Percentiles rank a stretch among this genome's conserved stretches.
Evolutionary conservation across 805 yeast genomes (phyloP).

Genomic region (Wickerhamiella azymoides): DNA sequence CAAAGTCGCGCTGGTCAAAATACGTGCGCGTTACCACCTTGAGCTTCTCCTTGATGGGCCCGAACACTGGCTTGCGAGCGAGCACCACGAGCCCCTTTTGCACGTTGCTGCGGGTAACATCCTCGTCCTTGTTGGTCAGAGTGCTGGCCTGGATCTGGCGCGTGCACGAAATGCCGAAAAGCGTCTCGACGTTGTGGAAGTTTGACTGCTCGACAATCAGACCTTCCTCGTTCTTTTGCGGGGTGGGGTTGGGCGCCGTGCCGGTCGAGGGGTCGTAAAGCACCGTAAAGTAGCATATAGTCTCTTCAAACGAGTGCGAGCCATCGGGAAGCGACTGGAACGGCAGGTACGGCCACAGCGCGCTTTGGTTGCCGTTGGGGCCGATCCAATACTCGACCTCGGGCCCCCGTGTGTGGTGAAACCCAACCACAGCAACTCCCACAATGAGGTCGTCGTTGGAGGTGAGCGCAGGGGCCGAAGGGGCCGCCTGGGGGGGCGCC

Average conservation of each 20-base stretch:
- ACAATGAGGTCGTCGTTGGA: slow-evolving; percentile 46
- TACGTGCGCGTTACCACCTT: slow-evolving; percentile 79
- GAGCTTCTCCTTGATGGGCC: slow-evolving; percentile 75
- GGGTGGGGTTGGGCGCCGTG: slow-evolving; percentile 32
- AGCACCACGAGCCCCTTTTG: slow-evolving; percentile 85
- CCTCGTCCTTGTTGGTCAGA: slow-evolving; percentile 41
- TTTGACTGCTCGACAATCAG: slow-evolving; percentile 30
- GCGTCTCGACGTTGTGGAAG: slow-evolving; percentile 39
- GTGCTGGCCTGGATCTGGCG: slow-evolving; percentile 61
- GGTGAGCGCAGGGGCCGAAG: too few species aligned
- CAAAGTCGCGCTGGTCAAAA: slow-evolving; percentile 67
- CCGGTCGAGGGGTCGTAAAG: slow-evolving; percentile 46
- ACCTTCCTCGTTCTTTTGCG: slow-evolving; percentile 27
- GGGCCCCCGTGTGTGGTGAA: slow-evolving; percentile 87
- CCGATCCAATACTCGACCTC: slow-evolving; percentile 86
- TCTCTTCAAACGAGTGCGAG: slow-evolving; percentile 83
- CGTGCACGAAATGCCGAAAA: slow-evolving; percentile 92
- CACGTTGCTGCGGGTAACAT: slow-evolving; percentile 71
- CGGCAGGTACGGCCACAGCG: slow-evolving; percentile 74
- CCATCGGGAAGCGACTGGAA: slow-evolving; percentile 97
- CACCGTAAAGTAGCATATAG: slow-evolving; percentile 79
- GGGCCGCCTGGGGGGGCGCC: too few species aligned
- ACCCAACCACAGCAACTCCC: slow-evolving; percentile 82
- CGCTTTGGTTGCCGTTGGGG: slow-evolving; percentile 29
- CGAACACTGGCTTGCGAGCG: slow-evolving; percentile 72